These are phyloP conservation scores for Orbilia oligospora DNA, from an alignment of 2,329 filamentous ascomycete genomes.

Conservation along the genomic window DNA sequence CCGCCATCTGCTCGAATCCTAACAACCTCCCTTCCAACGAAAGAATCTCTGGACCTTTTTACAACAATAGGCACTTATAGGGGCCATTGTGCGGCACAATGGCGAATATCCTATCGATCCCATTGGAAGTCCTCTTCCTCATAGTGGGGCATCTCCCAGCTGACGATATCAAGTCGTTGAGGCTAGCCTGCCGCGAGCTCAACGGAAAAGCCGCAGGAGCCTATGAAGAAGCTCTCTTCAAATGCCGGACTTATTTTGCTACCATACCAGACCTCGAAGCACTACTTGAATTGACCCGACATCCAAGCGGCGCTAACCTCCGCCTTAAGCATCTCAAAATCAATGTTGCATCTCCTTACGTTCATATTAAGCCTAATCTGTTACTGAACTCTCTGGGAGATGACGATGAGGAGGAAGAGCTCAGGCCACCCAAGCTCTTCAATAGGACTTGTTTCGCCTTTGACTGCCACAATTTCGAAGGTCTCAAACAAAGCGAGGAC, in stretches of 20 bases:
- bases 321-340: constrained; percentile 50
- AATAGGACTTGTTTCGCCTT: constrained; percentile 27
- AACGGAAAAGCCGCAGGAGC: constrained; percentile 26
- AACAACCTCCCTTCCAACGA: background rate
- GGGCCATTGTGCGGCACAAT: constrained; percentile 5
- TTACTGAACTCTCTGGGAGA: constrained; percentile 14
- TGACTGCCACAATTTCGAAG: constrained; percentile 41
- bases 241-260: constrained; percentile 46
- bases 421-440: constrained; percentile 46
- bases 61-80: background rate
- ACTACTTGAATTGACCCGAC: constrained; percentile 38
- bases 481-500: constrained; percentile 51
- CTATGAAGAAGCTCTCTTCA: constrained; percentile 34
- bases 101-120: constrained; percentile 32
- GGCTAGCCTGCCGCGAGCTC: constrained; percentile 31
- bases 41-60: background rate
- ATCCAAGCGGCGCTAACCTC: constrained; percentile 44
- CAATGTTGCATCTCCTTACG: constrained; percentile 47
- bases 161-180: constrained; percentile 42
- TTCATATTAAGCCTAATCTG: constrained; percentile 32
- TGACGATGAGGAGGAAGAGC: constrained; percentile 27
- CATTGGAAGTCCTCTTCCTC: constrained; percentile 50
- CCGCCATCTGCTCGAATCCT: background rate
- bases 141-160: constrained; percentile 33
- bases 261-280: constrained; percentile 52